These are phyloP conservation scores for Oryza australiensis DNA, from an alignment of 176 grass and related monocot genomes.

Conservation along the genomic window DNA sequence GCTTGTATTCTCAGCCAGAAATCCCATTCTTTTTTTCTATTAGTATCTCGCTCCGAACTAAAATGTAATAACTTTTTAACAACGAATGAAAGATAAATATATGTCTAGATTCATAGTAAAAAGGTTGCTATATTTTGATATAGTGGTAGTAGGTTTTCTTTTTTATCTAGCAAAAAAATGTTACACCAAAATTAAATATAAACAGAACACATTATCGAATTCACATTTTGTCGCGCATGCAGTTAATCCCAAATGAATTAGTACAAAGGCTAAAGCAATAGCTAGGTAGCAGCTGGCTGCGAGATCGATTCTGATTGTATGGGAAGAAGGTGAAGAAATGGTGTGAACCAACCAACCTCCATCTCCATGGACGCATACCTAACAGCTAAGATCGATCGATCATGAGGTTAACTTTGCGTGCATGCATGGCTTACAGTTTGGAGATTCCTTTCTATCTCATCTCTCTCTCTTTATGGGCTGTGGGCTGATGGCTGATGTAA, in stretches of 20 bases:
- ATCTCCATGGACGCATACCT: background rate
- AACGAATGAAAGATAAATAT: no score
- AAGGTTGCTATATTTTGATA: no score
- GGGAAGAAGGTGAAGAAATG: background rate
- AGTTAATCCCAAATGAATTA: background rate
- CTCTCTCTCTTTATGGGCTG: background rate
- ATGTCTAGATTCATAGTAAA: no score
- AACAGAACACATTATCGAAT: no score
- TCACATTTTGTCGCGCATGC: no score
- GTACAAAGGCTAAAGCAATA: background rate
- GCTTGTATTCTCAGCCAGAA: no score
- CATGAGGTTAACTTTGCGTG: slow-evolving; percentile 48
- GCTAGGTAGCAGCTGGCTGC: background rate
- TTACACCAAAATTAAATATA: no score
- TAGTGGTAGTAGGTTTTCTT: no score
- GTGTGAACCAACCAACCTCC: slow-evolving; percentile 41
- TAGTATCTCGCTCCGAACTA: no score
- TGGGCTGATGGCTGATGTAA: background rate
- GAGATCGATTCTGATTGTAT: background rate
- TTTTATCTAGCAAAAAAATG: no score
- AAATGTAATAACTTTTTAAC: no score
- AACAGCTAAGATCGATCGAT: slow-evolving; percentile 15
- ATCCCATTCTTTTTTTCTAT: no score
- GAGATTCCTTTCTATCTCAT: background rate
- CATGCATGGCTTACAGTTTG: slow-evolving; percentile 20